Conservation (phyloP, 1,284 basidiomycete genomes). For the Neonothopanus nambi region DNA sequence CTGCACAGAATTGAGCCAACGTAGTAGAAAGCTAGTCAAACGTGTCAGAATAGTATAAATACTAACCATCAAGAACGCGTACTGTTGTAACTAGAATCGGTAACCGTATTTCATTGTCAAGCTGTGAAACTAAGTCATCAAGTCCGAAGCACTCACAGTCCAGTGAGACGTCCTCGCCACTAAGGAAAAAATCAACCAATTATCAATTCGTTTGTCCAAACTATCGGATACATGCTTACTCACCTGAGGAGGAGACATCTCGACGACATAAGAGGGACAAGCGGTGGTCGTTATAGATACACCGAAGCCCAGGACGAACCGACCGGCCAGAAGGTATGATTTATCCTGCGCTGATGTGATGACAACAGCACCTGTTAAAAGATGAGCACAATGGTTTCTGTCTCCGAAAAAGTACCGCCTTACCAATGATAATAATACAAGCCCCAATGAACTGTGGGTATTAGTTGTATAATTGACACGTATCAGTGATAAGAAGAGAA, state of each 20-base stretch:
- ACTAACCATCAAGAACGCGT: constrained; percentile 11
- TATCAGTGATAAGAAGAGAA: background rate
- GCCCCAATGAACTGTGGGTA: constrained; percentile 40
- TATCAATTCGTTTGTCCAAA: background rate
- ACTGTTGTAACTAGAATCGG: constrained; percentile 35
- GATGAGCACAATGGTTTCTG: background rate
- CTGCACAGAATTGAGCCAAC: constrained; percentile 44
- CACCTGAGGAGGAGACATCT: constrained; percentile 60
- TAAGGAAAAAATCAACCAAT: constrained; percentile 12
- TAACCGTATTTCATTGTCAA: background rate
- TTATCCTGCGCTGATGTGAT: constrained; percentile 43
- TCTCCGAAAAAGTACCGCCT: background rate
- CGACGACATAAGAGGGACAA: constrained; percentile 48
- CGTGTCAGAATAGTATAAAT: background rate
- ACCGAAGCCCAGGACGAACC: constrained; percentile 53
- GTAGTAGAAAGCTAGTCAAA: constrained; percentile 40
- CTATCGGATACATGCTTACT: constrained; percentile 2
- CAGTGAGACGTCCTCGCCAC: constrained; percentile 62
- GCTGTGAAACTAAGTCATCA: background rate
- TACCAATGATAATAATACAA: constrained; percentile 42
- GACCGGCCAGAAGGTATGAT: constrained; percentile 43
- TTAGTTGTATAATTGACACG: constrained; percentile 3
- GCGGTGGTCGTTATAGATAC: constrained; percentile 50
- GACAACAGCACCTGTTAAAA: constrained; percentile 37
- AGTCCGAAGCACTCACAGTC: constrained; percentile 35